Evolutionary conservation across 179 eudicot species (phyloP).

Genomic region (Actinidia chinensis): DNA sequence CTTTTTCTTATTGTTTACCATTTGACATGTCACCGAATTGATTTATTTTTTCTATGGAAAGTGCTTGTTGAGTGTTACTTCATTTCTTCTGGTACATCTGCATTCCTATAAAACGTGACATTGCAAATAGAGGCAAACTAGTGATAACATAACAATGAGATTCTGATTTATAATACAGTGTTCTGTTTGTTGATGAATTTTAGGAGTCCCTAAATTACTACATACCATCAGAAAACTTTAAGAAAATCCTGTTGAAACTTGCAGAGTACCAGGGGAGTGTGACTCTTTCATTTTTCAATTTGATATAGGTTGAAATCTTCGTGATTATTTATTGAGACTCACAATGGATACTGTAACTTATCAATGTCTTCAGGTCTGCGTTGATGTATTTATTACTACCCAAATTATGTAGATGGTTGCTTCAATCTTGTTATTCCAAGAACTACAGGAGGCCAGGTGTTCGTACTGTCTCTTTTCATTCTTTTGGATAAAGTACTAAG

Average conservation of each 20-base stretch:
- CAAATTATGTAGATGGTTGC: conserved; percentile 85
- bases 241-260: conserved; percentile 82
- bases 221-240: conserved; percentile 79
- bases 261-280: conserved; percentile 77
- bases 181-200: conserved; percentile 15
- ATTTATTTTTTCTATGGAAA: conserved; percentile 1
- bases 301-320: not conserved
- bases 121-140: too few species aligned
- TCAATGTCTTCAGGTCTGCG: conserved; percentile 65
- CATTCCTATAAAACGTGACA: conserved; percentile 1
- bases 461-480: conserved; percentile 1
- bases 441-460: conserved; percentile 96
- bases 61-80: not conserved
- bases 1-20: too few species aligned
- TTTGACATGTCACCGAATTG: too few species aligned
- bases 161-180: not conserved
- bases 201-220: conserved; percentile 85
- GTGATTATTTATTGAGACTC: not conserved
- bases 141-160: too few species aligned
- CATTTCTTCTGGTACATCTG: conserved; percentile 6
- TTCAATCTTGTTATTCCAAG: conserved; percentile 81
- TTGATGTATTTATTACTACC: conserved; percentile 78
- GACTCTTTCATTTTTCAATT: conserved; percentile 1
- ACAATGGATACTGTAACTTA: not conserved
- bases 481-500: not conserved